A percentile compares a stretch with the other conserved stretches of the same genome.
These are phyloP conservation scores for Penicillium sp. DNA, from an alignment of 2,329 filamentous ascomycete species.

Conservation along the genomic window DNA sequence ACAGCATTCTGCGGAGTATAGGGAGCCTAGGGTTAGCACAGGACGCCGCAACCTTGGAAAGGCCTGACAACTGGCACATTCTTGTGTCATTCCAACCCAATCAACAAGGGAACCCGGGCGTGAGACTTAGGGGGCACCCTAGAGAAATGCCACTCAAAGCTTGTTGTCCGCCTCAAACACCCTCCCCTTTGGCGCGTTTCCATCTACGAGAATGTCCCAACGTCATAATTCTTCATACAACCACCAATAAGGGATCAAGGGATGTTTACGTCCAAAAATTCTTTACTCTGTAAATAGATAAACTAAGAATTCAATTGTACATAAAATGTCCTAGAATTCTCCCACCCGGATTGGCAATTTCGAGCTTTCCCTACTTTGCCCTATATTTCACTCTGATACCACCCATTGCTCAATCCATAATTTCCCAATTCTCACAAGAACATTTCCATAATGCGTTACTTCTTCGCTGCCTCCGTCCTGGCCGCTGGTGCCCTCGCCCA, in stretches of 20 bases:
- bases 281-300: conserved; percentile 7
- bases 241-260: conserved; percentile 17
- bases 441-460: conserved; percentile 20
- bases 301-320: conserved; percentile 1
- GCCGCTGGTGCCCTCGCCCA: conserved; percentile 15
- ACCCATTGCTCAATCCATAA: not conserved
- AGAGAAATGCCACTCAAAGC: conserved; percentile 16
- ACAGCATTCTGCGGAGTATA: conserved; percentile 22
- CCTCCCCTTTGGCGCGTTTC: not conserved
- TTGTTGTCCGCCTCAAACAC: conserved; percentile 6
- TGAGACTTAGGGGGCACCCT: not conserved
- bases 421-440: not conserved
- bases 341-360: not conserved
- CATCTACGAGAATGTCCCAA: conserved; percentile 17
- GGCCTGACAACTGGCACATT: conserved; percentile 22
- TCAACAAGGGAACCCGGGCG: conserved; percentile 3
- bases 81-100: conserved; percentile 21
- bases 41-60: not conserved
- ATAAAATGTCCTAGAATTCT: conserved; percentile 8
- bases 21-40: conserved; percentile 17
- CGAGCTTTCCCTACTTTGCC: not conserved
- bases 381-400: not conserved
- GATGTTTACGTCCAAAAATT: conserved; percentile 13
- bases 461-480: conserved; percentile 18
- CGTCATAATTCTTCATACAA: conserved; percentile 13